Base-by-base conservation (phyloP, 2,329 filamentous ascomycete genomes). In the Cryoendolithus antarcticus region DNA sequence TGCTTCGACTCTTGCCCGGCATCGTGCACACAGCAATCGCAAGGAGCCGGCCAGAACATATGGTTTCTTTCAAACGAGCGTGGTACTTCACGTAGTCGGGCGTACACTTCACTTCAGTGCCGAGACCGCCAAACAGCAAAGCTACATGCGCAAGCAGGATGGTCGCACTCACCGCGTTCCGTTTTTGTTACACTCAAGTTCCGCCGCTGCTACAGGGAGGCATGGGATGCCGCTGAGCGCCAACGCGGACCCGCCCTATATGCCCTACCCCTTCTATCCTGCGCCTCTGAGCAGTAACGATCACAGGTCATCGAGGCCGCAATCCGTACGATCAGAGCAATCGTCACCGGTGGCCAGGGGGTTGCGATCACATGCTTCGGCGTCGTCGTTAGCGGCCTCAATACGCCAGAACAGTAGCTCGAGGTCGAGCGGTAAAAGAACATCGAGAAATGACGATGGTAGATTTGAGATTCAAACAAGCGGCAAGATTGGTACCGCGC, bases 71-170 rank as follows among this genome's bases (percentile, higher is more conserved):
- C 74, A 78, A 53, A 88, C 86, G 1, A 78, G 80, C 30, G 50
- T 96, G 10, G 72, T 73, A 1, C 60, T 96, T 36, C 75, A 77
- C 4, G 76, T 89, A 50, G 75, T 94, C 38, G 75, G 79, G 37
- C 75, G 86, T 35, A 93, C 86, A 48, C 69, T 77, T 32, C 71
- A 83, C 35, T 93, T 95, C 53, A 66, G 69, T 0, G 67, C 79
- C 43, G 74, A 85, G 40, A 75, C 83, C 39, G 70, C 67, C 34
- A 65, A 81, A 29, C 91, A 98, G 54, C 91, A 96, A 59, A 74
- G 80, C 36, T 77, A 95, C 47, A 69, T 96, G 19, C 75, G 74
- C 40, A 70, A 77, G 15, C 83, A 94, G 57, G 91, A 98, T 57
- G 75, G 82, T 55, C 75, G 88, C 35, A 95, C 88, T 1, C 72